Percentiles rank a stretch among this genome's conserved stretches.
phyloP scores from a whole-genome alignment of 2,329 filamentous ascomycete genomes.

The Exophiala phaeomuriformis region DNA sequence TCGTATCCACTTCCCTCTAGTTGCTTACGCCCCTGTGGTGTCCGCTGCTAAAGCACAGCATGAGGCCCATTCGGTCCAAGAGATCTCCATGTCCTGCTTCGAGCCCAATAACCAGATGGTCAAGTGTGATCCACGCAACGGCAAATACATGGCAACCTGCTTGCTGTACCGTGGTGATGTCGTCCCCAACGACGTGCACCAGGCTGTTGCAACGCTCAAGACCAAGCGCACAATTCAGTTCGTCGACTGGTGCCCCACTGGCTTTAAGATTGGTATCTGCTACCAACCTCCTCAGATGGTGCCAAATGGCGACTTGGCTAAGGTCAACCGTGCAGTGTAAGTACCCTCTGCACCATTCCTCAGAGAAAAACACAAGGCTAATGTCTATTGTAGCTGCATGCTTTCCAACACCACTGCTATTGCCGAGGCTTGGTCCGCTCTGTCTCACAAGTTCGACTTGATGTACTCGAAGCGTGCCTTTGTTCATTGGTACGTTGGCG shows the following conservation, averaged over 20 bases:
- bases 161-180: slow-evolving; percentile 97
- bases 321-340: slow-evolving; percentile 97
- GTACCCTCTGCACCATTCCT: slow-evolving; percentile 35
- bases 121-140: slow-evolving; percentile 95
- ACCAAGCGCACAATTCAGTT: slow-evolving; percentile 99
- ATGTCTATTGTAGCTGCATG: slow-evolving; percentile 65
- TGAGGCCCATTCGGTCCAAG: slow-evolving; percentile 95
- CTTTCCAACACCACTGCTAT: slow-evolving; percentile 91
- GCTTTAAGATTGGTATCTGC: slow-evolving; percentile 99
- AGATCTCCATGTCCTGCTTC: slow-evolving; percentile 99
- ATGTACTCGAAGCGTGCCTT: slow-evolving; percentile 99
- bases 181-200: slow-evolving; percentile 90
- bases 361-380: background rate
- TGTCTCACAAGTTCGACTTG: slow-evolving; percentile 97
- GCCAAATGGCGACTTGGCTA: slow-evolving; percentile 92
- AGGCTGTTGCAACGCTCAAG: slow-evolving; percentile 90
- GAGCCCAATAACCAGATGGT: slow-evolving; percentile 99
- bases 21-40: slow-evolving; percentile 90
- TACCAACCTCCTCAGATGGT: slow-evolving; percentile 96
- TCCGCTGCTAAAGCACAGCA: slow-evolving; percentile 92
- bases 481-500: slow-evolving; percentile 99
- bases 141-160: slow-evolving; percentile 99
- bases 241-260: slow-evolving; percentile 99
- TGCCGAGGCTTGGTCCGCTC: slow-evolving; percentile 92
- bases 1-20: slow-evolving; percentile 98